Evolutionary conservation across 1,284 basidiomycete species (phyloP).

Genomic region (Leccinum huronense): DNA sequence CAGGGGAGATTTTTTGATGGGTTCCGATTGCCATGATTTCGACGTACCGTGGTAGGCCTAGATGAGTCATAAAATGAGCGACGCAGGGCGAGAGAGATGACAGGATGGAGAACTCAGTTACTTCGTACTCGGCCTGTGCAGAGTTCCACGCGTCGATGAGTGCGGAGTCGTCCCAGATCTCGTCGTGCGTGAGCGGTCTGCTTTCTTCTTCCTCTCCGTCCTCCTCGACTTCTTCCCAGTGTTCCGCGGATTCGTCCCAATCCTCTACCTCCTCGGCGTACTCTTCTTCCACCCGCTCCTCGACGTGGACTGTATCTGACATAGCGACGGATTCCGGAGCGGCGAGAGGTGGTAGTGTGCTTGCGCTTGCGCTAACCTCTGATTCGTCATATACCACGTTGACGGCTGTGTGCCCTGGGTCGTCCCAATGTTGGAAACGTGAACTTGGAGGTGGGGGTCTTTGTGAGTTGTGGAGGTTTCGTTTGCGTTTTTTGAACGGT

Average conservation of each 20-base stretch:
- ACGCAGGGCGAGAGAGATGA: background rate
- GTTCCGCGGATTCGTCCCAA: slow-evolving; percentile 23
- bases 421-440: slow-evolving; percentile 45
- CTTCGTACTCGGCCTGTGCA: slow-evolving; percentile 48
- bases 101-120: slow-evolving; percentile 9
- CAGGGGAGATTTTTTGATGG: slow-evolving; percentile 68
- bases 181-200: slow-evolving; percentile 62
- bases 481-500: slow-evolving; percentile 52
- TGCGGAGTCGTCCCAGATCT: slow-evolving; percentile 82
- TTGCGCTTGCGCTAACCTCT: slow-evolving; percentile 5
- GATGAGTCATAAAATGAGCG: slow-evolving; percentile 4
- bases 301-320: slow-evolving; percentile 8
- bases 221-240: background rate
- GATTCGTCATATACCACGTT: slow-evolving; percentile 38
- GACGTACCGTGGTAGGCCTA: slow-evolving; percentile 63
- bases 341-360: background rate
- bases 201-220: slow-evolving; percentile 45
- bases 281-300: slow-evolving; percentile 19
- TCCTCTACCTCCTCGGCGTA: slow-evolving; percentile 12
- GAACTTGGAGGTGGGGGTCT: slow-evolving; percentile 11
- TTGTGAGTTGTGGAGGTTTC: slow-evolving; percentile 29
- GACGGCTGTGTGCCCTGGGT: slow-evolving; percentile 36
- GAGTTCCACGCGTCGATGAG: slow-evolving; percentile 79
- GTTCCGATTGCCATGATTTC: slow-evolving; percentile 68
- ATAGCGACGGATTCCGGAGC: background rate